These are phyloP conservation scores for Halophytophthora batemanensis DNA, from an alignment of 352 stramenopile genomes.

Conservation along the genomic window DNA sequence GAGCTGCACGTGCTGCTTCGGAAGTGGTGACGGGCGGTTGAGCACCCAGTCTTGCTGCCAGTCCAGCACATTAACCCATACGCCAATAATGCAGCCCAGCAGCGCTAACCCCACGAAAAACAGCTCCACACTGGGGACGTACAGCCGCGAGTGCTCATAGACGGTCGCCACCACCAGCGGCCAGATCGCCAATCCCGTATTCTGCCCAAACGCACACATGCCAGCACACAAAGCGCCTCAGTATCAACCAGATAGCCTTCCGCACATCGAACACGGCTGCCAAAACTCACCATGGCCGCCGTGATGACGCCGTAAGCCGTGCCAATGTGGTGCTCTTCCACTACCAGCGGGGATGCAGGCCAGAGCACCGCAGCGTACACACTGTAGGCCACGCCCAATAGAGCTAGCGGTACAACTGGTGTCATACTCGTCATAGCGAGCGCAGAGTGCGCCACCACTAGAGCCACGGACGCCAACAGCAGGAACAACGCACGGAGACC, in stretches of 20 bases:
- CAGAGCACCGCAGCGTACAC: conserved; percentile 91
- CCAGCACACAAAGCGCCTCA: background rate
- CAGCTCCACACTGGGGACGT: conserved; percentile 80
- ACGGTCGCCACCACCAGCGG: conserved; percentile 67
- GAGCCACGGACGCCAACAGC: conserved; percentile 62
- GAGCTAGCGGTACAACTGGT: conserved; percentile 82
- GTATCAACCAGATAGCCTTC: conserved; percentile 8
- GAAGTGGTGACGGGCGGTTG: conserved; percentile 32
- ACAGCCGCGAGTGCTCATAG: conserved; percentile 64
- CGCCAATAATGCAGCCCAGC: conserved; percentile 63
- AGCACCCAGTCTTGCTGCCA: conserved; percentile 75
- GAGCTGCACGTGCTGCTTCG: too few relatives aligned
- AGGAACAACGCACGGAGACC: conserved; percentile 82
- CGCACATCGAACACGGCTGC: background rate
- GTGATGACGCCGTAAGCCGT: conserved; percentile 93
- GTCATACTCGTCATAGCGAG: conserved; percentile 70
- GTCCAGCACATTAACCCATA: conserved; percentile 76
- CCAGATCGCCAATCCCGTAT: conserved; percentile 81
- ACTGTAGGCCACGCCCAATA: conserved; percentile 91
- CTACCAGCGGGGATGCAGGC: conserved; percentile 49
- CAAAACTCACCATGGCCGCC: conserved; percentile 73
- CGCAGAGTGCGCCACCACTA: conserved; percentile 85
- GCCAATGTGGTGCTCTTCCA: conserved; percentile 84
- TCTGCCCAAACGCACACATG: conserved; percentile 27
- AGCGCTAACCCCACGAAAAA: conserved; percentile 78